A percentile compares a stretch with the other conserved stretches of the same genome.
phyloP scores from a whole-genome alignment of 441 rosid genomes.

The Gossypium schwendimanii region DNA sequence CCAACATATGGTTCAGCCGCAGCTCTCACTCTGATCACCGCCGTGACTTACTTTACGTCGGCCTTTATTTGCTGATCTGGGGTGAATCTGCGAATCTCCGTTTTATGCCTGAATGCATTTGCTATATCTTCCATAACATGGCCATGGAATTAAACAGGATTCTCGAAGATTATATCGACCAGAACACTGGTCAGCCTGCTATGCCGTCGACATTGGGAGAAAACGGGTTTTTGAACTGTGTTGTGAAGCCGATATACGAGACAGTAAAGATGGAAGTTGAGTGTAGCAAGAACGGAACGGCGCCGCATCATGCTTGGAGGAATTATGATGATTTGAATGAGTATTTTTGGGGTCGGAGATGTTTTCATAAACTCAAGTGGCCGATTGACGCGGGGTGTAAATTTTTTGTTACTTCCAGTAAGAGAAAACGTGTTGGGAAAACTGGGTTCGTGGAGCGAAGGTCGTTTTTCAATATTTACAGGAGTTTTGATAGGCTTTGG shows the following conservation, averaged over 20 bases:
- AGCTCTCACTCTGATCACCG: background rate
- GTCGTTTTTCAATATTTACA: background rate
- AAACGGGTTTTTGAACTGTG: background rate
- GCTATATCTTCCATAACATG: background rate
- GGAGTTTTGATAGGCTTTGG: constrained; percentile 6
- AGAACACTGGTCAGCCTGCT: constrained; percentile 1
- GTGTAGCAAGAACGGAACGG: background rate
- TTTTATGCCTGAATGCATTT: background rate
- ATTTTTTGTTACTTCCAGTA: background rate
- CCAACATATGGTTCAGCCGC: constrained; percentile 2
- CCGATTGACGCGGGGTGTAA: background rate
- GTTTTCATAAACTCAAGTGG: constrained; percentile 1
- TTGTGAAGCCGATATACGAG: background rate
- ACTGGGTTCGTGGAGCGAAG: background rate
- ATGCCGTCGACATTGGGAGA: background rate
- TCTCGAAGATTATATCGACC: background rate
- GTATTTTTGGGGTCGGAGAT: background rate
- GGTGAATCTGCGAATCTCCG: constrained; percentile 1
- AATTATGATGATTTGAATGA: constrained; percentile 4
- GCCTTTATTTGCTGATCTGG: background rate
- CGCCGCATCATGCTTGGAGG: background rate
- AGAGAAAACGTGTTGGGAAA: background rate
- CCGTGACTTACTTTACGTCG: background rate
- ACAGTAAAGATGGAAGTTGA: background rate
- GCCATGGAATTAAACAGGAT: background rate